Evolutionary conservation across 768 basidiomycete species (phyloP).

Genomic region (Mycena alexandri): DNA sequence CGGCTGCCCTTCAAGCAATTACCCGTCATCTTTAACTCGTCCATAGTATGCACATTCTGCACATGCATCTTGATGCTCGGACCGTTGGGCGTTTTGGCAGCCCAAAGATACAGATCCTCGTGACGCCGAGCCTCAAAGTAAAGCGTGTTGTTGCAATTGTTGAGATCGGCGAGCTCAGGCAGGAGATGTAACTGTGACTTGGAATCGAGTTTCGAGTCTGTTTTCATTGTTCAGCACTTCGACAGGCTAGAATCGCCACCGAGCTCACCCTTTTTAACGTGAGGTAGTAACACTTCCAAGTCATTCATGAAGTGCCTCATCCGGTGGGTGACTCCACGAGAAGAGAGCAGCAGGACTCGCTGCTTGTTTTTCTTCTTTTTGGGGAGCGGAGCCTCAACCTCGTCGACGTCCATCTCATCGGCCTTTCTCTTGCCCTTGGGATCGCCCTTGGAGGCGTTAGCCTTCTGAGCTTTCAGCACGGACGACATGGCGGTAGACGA

Average conservation of each 20-base stretch:
- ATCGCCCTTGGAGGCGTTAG: conserved; percentile 63
- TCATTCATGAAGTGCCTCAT: conserved; percentile 99
- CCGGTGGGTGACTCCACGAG: conserved; percentile 93
- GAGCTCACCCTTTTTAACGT: conserved; percentile 92
- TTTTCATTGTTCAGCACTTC: conserved; percentile 16
- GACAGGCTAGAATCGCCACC: background rate
- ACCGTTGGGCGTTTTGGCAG: conserved; percentile 96
- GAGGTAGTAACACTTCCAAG: conserved; percentile 89
- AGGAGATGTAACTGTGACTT: conserved; percentile 93
- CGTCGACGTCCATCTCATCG: conserved; percentile 69
- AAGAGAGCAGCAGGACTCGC: conserved; percentile 91
- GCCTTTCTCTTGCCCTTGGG: conserved; percentile 70
- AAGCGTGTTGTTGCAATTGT: conserved; percentile 97
- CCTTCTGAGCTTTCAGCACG: conserved; percentile 70
- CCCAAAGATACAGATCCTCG: conserved; percentile 97
- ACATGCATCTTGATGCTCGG: conserved; percentile 98
- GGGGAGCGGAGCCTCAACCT: conserved; percentile 48
- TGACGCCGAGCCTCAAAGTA: conserved; percentile 98
- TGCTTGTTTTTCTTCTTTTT: conserved; percentile 91
- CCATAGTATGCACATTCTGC: conserved; percentile 99
- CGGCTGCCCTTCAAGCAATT: conserved; percentile 97
- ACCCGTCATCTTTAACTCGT: conserved; percentile 99
- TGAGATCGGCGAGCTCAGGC: conserved; percentile 95
- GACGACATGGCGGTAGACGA: conserved; percentile 65
- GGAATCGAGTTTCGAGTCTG: conserved; percentile 97